These are phyloP conservation scores for Microsporum canis DNA, from an alignment of 2,329 filamentous ascomycete species.

Conservation along the genomic window DNA sequence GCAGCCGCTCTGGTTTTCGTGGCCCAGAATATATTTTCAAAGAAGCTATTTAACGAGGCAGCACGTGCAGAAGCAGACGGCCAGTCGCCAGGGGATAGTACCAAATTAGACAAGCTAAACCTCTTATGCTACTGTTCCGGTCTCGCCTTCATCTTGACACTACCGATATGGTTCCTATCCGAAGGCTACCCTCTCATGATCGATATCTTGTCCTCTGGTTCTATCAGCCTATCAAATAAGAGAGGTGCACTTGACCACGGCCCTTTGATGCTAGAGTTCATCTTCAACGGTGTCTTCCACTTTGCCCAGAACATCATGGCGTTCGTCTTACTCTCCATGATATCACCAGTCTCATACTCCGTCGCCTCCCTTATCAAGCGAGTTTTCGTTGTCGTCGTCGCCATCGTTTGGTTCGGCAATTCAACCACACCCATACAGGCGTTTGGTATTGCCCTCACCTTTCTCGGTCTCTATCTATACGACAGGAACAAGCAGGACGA, in stretches of 20 bases:
- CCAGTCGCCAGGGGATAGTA: slow-evolving; percentile 44
- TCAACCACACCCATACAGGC: slow-evolving; percentile 74
- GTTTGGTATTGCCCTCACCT: slow-evolving; percentile 76
- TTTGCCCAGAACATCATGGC: slow-evolving; percentile 94
- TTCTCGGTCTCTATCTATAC: slow-evolving; percentile 87
- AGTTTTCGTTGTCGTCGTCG: slow-evolving; percentile 90
- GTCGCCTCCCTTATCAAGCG: slow-evolving; percentile 94
- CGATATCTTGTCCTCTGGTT: slow-evolving; percentile 73
- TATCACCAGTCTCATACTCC: slow-evolving; percentile 93
- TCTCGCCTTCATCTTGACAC: slow-evolving; percentile 75
- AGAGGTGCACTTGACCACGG: slow-evolving; percentile 59
- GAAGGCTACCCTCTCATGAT: slow-evolving; percentile 69
- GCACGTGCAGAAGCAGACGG: slow-evolving; percentile 69
- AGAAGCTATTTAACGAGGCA: slow-evolving; percentile 92
- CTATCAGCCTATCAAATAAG: slow-evolving; percentile 62
- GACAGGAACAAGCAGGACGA: slow-evolving; percentile 82
- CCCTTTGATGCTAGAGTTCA: slow-evolving; percentile 61
- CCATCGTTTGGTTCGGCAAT: slow-evolving; percentile 92
- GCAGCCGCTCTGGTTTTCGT: slow-evolving; percentile 90
- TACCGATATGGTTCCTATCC: slow-evolving; percentile 85
- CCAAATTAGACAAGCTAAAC: slow-evolving; percentile 93
- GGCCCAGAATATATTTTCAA: slow-evolving; percentile 96
- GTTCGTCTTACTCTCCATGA: slow-evolving; percentile 81
- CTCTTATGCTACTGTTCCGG: slow-evolving; percentile 94
- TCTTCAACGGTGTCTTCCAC: slow-evolving; percentile 95